Base-by-base conservation (phyloP, 2,329 filamentous ascomycete species). In the Venturia pyrina region DNA sequence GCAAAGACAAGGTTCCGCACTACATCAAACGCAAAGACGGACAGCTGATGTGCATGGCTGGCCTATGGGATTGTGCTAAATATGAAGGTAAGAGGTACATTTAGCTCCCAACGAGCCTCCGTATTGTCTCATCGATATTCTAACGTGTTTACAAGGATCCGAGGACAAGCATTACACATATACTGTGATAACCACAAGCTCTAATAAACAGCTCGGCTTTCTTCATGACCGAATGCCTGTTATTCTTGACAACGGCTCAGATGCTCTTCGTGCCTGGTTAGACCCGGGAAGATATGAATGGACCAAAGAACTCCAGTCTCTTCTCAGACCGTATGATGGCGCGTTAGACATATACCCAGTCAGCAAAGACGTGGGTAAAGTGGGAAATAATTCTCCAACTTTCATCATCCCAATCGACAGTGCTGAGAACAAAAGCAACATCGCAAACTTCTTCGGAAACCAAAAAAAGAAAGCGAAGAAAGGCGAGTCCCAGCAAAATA, bases 161-260 rank as follows among this genome's bases (percentile, higher is more conserved):
- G 82, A 86, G 2, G 83, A 90, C 68, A 90, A 88, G 74, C 78
- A 87, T 5, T 97, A 93, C 74, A 96, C 91, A 0, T 99, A 96
- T 76, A 93, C 93, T 1, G 86, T 99, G 73, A 93, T 98, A 75
- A 99, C 95, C 0, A 98, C 93, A 1, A 84, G 88, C 67, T 90
- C 91, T 8, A 96, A 93, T 72, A 81, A 87, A 68, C 89, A 93
- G 74, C 81, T 98, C 62, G 87, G 82, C 37, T 98, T 96, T 70
- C 80, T 99, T 21, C 95, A 99, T 74, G 89, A 96, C 72, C 87
- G 95, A 19, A 99, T 99, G 95, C 95, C 95, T 0, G 93, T 96
- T 6, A 90, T 98, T 40, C 76, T 99, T 0, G 87, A 97, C 6
- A 86, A 89, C 5, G 87, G 86, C 4, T 91, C 88, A 0, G 83